Evolutionary conservation across 139 green algal genomes (phyloP).

Genomic region (Nannochloris sp.): DNA sequence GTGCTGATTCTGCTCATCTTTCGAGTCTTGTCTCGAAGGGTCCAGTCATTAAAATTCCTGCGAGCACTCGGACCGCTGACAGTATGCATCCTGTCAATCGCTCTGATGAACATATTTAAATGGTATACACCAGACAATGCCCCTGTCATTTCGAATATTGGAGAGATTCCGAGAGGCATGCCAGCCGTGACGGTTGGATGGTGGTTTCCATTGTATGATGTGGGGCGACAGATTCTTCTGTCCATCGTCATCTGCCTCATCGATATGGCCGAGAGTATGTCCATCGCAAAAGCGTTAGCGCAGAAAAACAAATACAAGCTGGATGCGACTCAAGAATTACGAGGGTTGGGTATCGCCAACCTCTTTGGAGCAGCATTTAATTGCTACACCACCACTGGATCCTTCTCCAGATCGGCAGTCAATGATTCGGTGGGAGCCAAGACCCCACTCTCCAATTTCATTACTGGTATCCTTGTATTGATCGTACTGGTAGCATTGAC

Average conservation of each 20-base stretch:
- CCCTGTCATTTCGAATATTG: constrained; percentile 28
- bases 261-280: constrained; percentile 71
- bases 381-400: constrained; percentile 78
- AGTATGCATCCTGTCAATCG: constrained; percentile 43
- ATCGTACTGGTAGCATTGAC: constrained; percentile 68
- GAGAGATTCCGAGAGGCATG: constrained; percentile 33
- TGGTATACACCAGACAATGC: constrained; percentile 1
- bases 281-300: constrained; percentile 74
- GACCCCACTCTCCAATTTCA: constrained; percentile 45
- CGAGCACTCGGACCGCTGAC: constrained; percentile 40
- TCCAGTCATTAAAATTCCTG: constrained; percentile 26
- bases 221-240: constrained; percentile 29
- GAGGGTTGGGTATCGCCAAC: constrained; percentile 80
- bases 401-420: constrained; percentile 78
- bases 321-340: constrained; percentile 73
- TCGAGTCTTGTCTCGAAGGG: constrained; percentile 1
- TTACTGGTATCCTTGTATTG: constrained; percentile 50
- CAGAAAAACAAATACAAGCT: constrained; percentile 72
- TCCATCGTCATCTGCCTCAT: constrained; percentile 53
- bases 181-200: constrained; percentile 30
- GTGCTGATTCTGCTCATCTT: constrained; percentile 36
- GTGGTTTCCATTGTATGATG: constrained; percentile 37
- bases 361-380: constrained; percentile 69
- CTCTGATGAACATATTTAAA: constrained; percentile 39
- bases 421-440: constrained; percentile 49